These are phyloP conservation scores for Ogataea henricii DNA, from an alignment of 805 yeast genomes.

Conservation along the genomic window DNA sequence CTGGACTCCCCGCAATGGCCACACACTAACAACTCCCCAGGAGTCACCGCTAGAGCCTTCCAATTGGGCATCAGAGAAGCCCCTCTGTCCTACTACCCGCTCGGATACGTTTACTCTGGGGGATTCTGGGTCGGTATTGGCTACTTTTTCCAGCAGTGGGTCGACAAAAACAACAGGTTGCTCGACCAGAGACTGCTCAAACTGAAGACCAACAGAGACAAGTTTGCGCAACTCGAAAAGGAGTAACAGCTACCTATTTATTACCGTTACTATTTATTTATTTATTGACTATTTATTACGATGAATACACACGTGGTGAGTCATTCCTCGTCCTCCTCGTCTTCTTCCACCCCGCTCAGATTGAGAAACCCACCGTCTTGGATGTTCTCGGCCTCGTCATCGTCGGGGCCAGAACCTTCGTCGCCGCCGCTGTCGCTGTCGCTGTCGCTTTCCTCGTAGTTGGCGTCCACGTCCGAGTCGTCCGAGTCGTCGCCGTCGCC, in stretches of 20 bases:
- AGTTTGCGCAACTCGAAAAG: conserved; percentile 18
- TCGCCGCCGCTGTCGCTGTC: conserved; percentile 21
- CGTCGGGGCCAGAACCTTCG: conserved; percentile 25
- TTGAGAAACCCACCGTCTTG: too few relatives aligned
- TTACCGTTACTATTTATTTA: conserved; percentile 6
- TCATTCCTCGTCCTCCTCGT: conserved; percentile 14
- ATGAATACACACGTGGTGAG: conserved; percentile 10
- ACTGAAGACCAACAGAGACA: conserved; percentile 40
- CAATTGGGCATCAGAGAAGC: conserved; percentile 46
- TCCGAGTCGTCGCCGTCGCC: conserved; percentile 35
- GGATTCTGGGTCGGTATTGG: conserved; percentile 47
- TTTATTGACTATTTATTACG: conserved; percentile 8
- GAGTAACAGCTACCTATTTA: conserved; percentile 7
- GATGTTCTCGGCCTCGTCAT: conserved; percentile 12
- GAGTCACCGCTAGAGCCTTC: conserved; percentile 45
- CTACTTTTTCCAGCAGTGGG: conserved; percentile 39
- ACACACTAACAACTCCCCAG: conserved; percentile 22
- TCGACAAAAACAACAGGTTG: conserved; percentile 40
- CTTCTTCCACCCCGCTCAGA: conserved; percentile 12
- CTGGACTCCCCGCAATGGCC: background rate
- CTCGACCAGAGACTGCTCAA: conserved; percentile 40
- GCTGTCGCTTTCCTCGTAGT: conserved; percentile 27
- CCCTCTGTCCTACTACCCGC: conserved; percentile 39
- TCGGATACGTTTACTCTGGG: conserved; percentile 46
- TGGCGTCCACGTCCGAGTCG: conserved; percentile 32